phyloP scores from a whole-genome alignment of 2,329 filamentous ascomycete genomes.

The Apiospora phragmitis region DNA sequence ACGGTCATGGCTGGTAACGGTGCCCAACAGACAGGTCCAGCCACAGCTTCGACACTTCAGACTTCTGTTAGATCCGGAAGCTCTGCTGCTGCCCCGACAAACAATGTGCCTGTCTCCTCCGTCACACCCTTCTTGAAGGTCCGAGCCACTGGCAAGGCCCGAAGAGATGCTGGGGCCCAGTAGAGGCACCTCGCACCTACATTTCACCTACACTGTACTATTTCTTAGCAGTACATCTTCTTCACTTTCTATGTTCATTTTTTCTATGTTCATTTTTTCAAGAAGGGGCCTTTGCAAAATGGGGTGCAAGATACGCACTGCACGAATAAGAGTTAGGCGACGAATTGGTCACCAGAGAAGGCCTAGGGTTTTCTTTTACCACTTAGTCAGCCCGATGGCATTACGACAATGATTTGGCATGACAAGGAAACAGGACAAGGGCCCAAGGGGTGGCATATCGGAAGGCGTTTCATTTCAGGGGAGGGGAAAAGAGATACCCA shows the following conservation, averaged over 20 bases:
- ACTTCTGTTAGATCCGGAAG: constrained; percentile 11
- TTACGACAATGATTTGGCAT: constrained; percentile 5
- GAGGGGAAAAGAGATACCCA: not conserved
- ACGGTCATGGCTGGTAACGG: constrained; percentile 35
- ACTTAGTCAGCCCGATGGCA: not conserved
- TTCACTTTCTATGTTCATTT: not conserved
- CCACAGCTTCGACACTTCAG: constrained; percentile 11
- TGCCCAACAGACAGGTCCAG: constrained; percentile 14
- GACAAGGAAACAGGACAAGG: not conserved
- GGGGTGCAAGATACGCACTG: not conserved
- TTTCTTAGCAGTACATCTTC: constrained; percentile 5
- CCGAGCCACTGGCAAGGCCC: constrained; percentile 26
- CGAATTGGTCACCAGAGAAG: not conserved
- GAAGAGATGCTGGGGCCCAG: constrained; percentile 16
- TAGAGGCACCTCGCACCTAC: not conserved
- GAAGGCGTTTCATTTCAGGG: not conserved
- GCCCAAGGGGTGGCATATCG: not conserved
- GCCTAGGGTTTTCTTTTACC: not conserved
- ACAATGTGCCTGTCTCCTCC: constrained; percentile 12
- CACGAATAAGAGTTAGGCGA: not conserved
- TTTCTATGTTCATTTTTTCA: too few species aligned
- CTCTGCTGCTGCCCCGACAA: constrained; percentile 10
- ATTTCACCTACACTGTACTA: constrained; percentile 3
- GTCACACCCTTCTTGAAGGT: constrained; percentile 29
- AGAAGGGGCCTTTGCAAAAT: too few species aligned